A percentile compares a stretch with the other conserved stretches of the same genome.
phyloP scores from a whole-genome alignment of 495 filamentous ascomycete species.

The Lophium mytilinum region DNA sequence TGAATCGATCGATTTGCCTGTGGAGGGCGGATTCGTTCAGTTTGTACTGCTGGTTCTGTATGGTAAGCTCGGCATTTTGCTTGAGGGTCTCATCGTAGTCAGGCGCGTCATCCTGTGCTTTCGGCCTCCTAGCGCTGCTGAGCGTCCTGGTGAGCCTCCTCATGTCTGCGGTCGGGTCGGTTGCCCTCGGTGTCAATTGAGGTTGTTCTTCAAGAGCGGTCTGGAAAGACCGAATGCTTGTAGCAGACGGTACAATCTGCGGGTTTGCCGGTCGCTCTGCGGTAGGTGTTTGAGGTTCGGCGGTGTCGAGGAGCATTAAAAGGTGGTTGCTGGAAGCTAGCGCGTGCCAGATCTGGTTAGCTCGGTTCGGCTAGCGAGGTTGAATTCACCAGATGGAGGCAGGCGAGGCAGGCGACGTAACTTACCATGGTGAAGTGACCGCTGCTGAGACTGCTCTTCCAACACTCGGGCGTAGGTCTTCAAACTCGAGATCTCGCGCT shows the following conservation, averaged over 20 bases:
- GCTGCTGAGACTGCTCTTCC: conserved; percentile 24
- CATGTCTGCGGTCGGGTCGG: conserved; percentile 15
- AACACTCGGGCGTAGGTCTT: conserved; percentile 26
- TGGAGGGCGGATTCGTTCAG: conserved; percentile 18
- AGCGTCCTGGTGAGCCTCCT: conserved; percentile 19
- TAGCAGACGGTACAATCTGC: conserved; percentile 14
- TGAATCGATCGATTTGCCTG: conserved; percentile 21
- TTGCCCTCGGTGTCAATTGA: neutral
- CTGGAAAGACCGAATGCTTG: conserved; percentile 18
- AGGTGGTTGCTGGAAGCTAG: conserved; percentile 25
- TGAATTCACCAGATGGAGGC: neutral
- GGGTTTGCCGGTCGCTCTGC: conserved; percentile 11
- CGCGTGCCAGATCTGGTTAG: neutral
- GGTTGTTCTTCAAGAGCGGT: conserved; percentile 17
- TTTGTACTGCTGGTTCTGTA: conserved; percentile 7
- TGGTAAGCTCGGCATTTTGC: too few relatives aligned
- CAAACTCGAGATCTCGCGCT: conserved; percentile 26
- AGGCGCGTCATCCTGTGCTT: too few relatives aligned
- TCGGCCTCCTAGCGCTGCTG: conserved; percentile 13
- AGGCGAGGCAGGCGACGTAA: neutral
- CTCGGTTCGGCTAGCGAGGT: neutral
- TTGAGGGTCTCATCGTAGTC: too few relatives aligned
- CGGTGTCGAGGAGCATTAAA: conserved; percentile 17
- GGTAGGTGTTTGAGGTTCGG: conserved; percentile 21
- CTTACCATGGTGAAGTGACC: conserved; percentile 23